A percentile compares a stretch with the other conserved stretches of the same genome.
Evolutionary conservation across 1,139 yeast species (phyloP).

Genomic region (Yamadazyma conglobata): DNA sequence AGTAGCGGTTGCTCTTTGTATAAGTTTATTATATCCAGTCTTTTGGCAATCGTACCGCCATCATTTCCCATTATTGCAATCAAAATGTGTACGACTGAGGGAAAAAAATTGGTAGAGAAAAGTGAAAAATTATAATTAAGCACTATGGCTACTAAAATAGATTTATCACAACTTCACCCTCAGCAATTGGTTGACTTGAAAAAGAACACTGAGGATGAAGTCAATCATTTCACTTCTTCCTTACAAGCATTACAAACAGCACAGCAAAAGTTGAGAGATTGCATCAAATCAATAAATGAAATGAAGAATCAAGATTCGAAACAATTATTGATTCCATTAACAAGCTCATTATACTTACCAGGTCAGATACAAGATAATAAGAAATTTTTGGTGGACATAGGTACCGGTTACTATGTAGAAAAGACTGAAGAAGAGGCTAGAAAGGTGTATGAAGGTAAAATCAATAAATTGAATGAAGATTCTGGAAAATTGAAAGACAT

Average conservation of each 20-base stretch:
- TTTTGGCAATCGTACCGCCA: slow-evolving; percentile 49
- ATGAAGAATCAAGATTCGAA: slow-evolving; percentile 47
- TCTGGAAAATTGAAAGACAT: slow-evolving; percentile 71
- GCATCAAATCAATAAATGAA: slow-evolving; percentile 64
- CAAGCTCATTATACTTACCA: slow-evolving; percentile 85
- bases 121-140: slow-evolving; percentile 1
- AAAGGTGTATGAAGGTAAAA: slow-evolving; percentile 70
- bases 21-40: slow-evolving; percentile 39
- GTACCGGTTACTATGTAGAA: slow-evolving; percentile 93
- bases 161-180: slow-evolving; percentile 67
- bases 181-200: slow-evolving; percentile 85
- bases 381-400: slow-evolving; percentile 85
- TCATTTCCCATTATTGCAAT: slow-evolving; percentile 40
- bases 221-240: slow-evolving; percentile 81
- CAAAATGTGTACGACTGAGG: neutral
- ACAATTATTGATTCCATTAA: slow-evolving; percentile 77
- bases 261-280: slow-evolving; percentile 76
- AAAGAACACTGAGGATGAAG: slow-evolving; percentile 79
- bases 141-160: slow-evolving; percentile 32
- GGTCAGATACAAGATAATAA: slow-evolving; percentile 66
- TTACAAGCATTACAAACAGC: slow-evolving; percentile 83
- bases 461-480: slow-evolving; percentile 69
- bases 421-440: slow-evolving; percentile 68
- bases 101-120: neutral
- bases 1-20: slow-evolving; percentile 18